Base-by-base conservation (phyloP, 2,329 filamentous ascomycete genomes). In the Cladosporium colombiae region DNA sequence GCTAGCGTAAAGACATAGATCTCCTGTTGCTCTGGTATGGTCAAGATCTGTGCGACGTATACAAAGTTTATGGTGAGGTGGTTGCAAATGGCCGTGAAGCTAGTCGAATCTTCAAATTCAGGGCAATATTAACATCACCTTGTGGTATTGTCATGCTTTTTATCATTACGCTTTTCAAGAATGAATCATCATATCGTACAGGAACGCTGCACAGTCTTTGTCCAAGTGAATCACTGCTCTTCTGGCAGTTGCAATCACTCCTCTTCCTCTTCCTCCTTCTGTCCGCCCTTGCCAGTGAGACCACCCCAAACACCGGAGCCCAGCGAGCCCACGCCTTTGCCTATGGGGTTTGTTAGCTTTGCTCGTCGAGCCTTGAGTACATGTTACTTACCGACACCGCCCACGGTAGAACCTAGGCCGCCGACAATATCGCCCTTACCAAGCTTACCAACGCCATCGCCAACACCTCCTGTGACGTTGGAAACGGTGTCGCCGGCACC, bases 391-490 rank as follows among this genome's bases (percentile, higher is more conserved):
- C 67, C 68, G 16, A 81, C 79, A 27, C 80, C 80, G 16, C 79
- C 79, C 21, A 80, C 72, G 6, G 77, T 80, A 14, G 75, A 78
- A 7, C 78, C 77, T 7, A 82, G 68, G 2, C 79, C 79, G 2
- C 81, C 81, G 27, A 81, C 72, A 1, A 82, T 71, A 70, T 82
- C 78, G 0, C 81, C 81, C 56, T 78, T 79, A 0, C 80, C 80
- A 1, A 82, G 62, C 68, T 81, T 81, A 2, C 77, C 78, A 5
- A 82, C 78, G 1, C 80, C 80, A 21, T 80, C 78, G 5, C 80
- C 81, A 2, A 82, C 58, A 3, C 81, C 81, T 4, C 77, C 74
- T 1, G 78, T 79, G 27, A 80, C 74, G 2, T 79, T 78, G 5
- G 73, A 72, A 1, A 81, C 78, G 8, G 79, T 78, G 66, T 80